Evolutionary conservation across 2,329 filamentous ascomycete genomes (phyloP).

Genomic region (Aspergillus versicolor): DNA sequence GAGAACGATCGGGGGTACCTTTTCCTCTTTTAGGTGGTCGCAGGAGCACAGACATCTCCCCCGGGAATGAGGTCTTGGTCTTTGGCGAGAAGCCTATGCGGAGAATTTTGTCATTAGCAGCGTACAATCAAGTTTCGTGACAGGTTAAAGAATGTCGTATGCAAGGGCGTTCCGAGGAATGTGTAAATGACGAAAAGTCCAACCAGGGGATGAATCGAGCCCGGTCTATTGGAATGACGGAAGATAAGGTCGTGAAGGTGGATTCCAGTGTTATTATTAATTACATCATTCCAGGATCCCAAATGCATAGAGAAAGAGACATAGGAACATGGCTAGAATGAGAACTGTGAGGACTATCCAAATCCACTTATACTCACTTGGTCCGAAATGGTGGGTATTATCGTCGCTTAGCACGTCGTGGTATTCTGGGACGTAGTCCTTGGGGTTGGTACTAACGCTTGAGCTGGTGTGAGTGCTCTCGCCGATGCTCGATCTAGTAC

Average conservation of each 20-base stretch:
- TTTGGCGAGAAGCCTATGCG: background rate
- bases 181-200: background rate
- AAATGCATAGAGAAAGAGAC: conserved; percentile 25
- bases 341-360: conserved; percentile 21
- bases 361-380: conserved; percentile 27
- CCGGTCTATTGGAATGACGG: background rate
- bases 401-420: background rate
- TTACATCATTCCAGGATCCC: conserved; percentile 24
- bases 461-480: background rate
- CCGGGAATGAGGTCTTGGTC: background rate
- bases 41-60: background rate
- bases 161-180: conserved; percentile 17
- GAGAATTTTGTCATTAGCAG: conserved; percentile 6
- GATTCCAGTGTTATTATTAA: conserved; percentile 10
- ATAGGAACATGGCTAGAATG: conserved; percentile 23
- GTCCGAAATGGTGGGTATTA: background rate
- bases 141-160: conserved; percentile 8
- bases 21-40: background rate
- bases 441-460: background rate
- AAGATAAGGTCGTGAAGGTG: background rate
- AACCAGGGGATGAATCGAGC: background rate
- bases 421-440: background rate
- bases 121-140: background rate
- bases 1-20: background rate
- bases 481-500: background rate